Base-by-base conservation (phyloP, 164 flowering plant species). In the Hamamelis virginiana region DNA sequence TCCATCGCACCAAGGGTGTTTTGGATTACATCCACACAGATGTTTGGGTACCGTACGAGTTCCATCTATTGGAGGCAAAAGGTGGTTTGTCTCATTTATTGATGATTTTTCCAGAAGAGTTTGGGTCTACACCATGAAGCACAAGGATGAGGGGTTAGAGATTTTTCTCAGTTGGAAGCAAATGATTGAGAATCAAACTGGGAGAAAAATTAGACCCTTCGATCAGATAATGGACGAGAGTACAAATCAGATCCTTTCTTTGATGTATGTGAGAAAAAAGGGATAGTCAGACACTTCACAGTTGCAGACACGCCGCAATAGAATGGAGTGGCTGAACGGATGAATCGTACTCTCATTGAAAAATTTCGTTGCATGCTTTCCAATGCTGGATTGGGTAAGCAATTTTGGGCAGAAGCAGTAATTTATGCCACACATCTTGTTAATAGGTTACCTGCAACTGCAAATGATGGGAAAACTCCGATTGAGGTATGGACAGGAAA, bases 361-460 rank as follows among this genome's bases (percentile, higher is more conserved):
- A 75, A 75, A 53, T 70, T 57, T 43, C 53, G 47, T 0, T 73
- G 76, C 50, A 72, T 72, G 75, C 21, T 72, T 33, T 67, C 71
- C n/a, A 27, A 74, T 58, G 23, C 65, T 70, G 73, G 77, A 26
- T 60, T 74, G 12, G 65, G 61, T 70, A 69, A 69, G 47, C 45
- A 19, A 19, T 69, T 69, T 21, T 69, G 73, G 73, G 65, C 46
- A 10, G 69, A 74, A 22, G 60, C 66, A 0, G 0, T 64, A 2
- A 21, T 28, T 28, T 69, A 65, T 69, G 72, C 67, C 1, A 16
- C 21, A 6, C 63, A 71, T 33, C 21, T 64, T 25, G 14, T 64
- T 27, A 69, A 69, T n/a, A n/a, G 27, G 0, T 48, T 69, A 8
- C 66, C 72, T 33, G 8, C 23, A n/a, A 9, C 27, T 15, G 59